These are phyloP conservation scores for Pyronema domesticum DNA, from an alignment of 495 filamentous ascomycete species.

Conservation along the genomic window DNA sequence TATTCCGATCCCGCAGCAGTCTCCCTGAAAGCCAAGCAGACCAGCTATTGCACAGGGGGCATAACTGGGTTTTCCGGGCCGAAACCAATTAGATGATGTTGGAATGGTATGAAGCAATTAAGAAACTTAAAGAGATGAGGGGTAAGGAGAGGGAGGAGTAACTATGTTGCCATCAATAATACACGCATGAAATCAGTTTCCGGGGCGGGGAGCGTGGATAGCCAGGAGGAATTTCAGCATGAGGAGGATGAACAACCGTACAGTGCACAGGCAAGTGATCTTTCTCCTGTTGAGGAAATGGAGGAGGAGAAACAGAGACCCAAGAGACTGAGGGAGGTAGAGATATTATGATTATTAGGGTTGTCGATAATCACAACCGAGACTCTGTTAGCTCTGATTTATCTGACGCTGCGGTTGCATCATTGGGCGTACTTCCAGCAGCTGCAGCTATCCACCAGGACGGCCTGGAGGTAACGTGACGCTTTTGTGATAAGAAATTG, in stretches of 20 bases:
- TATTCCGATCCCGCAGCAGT: slow-evolving; percentile 68
- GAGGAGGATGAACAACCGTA: slow-evolving; percentile 29
- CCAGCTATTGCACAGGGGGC: slow-evolving; percentile 80
- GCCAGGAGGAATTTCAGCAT: slow-evolving; percentile 7
- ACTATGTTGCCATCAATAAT: slow-evolving; percentile 40
- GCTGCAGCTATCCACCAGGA: slow-evolving; percentile 1
- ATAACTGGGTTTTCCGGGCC: slow-evolving; percentile 94
- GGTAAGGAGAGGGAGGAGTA: slow-evolving; percentile 75
- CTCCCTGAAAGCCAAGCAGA: slow-evolving; percentile 91
- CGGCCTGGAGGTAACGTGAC: no score
- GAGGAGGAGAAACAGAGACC: slow-evolving; percentile 8
- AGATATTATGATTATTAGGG: slow-evolving; percentile 18
- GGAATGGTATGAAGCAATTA: slow-evolving; percentile 89
- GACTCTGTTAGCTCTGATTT: slow-evolving; percentile 4
- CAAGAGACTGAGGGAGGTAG: slow-evolving; percentile 21
- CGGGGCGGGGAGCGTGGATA: slow-evolving; percentile 1
- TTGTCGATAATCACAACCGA: neutral
- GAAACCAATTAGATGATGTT: slow-evolving; percentile 94
- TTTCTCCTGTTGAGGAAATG: neutral
- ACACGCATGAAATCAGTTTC: slow-evolving; percentile 3
- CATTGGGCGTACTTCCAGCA: neutral
- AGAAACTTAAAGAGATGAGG: slow-evolving; percentile 66
- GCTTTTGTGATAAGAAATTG: no score
- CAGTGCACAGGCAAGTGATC: slow-evolving; percentile 16
- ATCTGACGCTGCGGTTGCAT: slow-evolving; percentile 21